These are phyloP conservation scores for Chamaecyparis obtusa DNA, from an alignment of 75 land plant species.

Conservation along the genomic window DNA sequence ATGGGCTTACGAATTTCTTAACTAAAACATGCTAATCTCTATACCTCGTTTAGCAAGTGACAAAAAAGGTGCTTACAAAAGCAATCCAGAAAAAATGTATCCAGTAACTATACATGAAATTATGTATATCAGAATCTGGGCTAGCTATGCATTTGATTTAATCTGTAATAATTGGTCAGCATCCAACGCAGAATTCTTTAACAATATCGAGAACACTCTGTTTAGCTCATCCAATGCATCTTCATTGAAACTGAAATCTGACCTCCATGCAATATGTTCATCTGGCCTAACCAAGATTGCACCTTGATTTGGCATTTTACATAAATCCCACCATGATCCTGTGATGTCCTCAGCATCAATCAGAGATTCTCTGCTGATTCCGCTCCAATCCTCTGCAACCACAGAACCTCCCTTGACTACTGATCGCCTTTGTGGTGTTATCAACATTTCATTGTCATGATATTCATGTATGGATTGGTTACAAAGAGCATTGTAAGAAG, in stretches of 20 bases:
- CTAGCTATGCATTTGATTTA: neutral
- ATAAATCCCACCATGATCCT: constrained; percentile 78
- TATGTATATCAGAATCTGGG: neutral
- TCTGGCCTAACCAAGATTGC: constrained; percentile 89
- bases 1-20: too few relatives aligned
- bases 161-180: neutral
- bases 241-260: constrained; percentile 22
- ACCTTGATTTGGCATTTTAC: constrained; percentile 58
- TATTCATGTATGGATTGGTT: neutral
- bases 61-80: neutral
- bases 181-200: constrained; percentile 4
- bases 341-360: constrained; percentile 59
- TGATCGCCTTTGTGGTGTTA: neutral
- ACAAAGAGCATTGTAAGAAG: neutral
- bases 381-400: constrained; percentile 19
- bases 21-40: too few relatives aligned
- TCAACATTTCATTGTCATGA: neutral
- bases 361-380: constrained; percentile 3
- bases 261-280: constrained; percentile 89
- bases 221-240: constrained; percentile 33
- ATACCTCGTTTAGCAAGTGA: neutral
- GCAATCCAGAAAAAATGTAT: neutral
- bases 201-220: constrained; percentile 30
- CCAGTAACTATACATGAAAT: neutral
- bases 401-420: constrained; percentile 16